phyloP scores from a whole-genome alignment of 208 protist species.

The Crithidia sp. region DNA sequence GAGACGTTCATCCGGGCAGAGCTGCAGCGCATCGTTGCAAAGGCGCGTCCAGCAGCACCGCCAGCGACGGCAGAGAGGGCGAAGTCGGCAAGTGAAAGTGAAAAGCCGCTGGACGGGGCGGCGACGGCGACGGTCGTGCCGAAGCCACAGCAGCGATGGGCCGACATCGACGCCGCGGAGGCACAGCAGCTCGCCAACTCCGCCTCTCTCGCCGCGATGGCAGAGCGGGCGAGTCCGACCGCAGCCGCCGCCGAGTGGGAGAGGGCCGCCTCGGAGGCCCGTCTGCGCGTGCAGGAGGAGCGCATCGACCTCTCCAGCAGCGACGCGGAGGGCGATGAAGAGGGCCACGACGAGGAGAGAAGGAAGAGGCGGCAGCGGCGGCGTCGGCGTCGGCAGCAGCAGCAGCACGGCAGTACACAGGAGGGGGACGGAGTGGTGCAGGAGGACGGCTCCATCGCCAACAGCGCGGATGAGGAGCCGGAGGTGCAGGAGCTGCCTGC shows the following conservation, averaged over 20 bases:
- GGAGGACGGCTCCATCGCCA: constrained; percentile 15
- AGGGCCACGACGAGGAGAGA: background rate
- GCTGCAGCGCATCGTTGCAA: constrained; percentile 30
- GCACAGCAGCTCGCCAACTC: constrained; percentile 32
- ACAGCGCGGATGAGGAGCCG: constrained; percentile 10
- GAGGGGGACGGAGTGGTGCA: constrained; percentile 2
- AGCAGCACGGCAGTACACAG: background rate
- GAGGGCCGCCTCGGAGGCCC: constrained; percentile 24
- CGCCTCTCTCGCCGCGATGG: constrained; percentile 26
- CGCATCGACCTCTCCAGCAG: background rate
- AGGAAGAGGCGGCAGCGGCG: background rate
- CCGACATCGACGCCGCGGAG: constrained; percentile 27
- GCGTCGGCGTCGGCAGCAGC: background rate
- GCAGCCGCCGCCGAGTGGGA: constrained; percentile 27
- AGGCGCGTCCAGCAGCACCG: constrained; percentile 16
- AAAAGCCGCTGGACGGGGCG: background rate
- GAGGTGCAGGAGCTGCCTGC: constrained; percentile 27
- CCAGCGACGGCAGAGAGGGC: background rate
- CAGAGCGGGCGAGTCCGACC: constrained; percentile 13
- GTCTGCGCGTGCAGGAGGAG: constrained; percentile 24
- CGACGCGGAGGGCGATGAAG: background rate
- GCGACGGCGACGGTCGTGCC: no score
- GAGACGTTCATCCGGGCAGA: constrained; percentile 51
- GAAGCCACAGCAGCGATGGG: constrained; percentile 1
- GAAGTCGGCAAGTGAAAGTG: background rate